Percentiles rank a stretch among this genome's conserved stretches.
phyloP scores from a whole-genome alignment of 2,329 filamentous ascomycete genomes.

The Beauveria scarabaeidicola region DNA sequence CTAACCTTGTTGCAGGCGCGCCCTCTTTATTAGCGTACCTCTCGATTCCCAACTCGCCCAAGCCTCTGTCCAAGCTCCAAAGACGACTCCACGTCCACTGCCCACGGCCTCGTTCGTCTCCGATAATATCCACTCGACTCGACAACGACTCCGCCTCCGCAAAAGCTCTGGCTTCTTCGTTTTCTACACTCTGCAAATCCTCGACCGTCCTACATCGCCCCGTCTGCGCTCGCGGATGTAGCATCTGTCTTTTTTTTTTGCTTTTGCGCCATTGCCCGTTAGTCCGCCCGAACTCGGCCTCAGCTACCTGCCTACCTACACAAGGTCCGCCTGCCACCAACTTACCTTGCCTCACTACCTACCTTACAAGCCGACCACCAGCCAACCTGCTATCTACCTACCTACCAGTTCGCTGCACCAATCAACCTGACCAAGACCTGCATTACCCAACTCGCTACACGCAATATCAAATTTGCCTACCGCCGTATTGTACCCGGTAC shows the following conservation, averaged over 20 bases:
- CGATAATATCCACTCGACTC: background rate
- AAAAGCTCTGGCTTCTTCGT: background rate
- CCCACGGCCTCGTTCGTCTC: background rate
- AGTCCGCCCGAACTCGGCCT: background rate
- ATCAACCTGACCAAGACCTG: background rate
- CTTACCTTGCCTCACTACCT: background rate
- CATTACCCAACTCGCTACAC: background rate
- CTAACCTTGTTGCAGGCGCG: background rate
- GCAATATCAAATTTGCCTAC: background rate
- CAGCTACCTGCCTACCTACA: too few relatives aligned
- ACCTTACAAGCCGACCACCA: background rate
- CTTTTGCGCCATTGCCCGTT: background rate
- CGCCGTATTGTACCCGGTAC: background rate
- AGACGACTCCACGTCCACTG: background rate
- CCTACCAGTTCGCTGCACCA: background rate
- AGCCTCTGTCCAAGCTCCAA: too few relatives aligned
- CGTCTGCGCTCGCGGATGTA: background rate
- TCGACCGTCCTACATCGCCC: background rate
- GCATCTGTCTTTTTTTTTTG: background rate
- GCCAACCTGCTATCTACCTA: background rate
- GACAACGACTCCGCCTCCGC: constrained; percentile 1
- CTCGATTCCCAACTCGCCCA: too few relatives aligned
- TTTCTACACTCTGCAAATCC: background rate
- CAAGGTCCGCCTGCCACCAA: background rate
- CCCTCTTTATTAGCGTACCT: background rate